Evolutionary conservation across 768 basidiomycete species (phyloP).

Genomic region (Mycena floridula): DNA sequence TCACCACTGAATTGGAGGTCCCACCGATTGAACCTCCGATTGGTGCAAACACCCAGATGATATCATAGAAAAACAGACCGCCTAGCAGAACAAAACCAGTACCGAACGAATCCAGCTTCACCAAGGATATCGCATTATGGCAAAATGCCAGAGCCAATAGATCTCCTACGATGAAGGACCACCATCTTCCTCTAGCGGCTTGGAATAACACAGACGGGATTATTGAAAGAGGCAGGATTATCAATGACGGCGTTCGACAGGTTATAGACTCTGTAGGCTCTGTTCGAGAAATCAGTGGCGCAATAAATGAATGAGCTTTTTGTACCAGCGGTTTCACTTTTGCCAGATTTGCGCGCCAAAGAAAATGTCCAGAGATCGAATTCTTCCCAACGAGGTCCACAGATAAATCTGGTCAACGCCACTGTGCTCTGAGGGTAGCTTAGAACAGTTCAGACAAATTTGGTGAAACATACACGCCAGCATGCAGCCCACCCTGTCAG

Average conservation of each 20-base stretch:
- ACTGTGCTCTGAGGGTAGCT: slow-evolving; percentile 36
- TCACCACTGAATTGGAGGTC: neutral
- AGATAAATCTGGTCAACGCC: slow-evolving; percentile 38
- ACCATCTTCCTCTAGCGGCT: slow-evolving; percentile 33
- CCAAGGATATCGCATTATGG: slow-evolving; percentile 69
- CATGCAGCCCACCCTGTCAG: too few relatives aligned
- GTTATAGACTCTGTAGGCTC: too few relatives aligned
- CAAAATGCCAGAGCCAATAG: slow-evolving; percentile 73
- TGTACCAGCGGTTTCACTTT: too few relatives aligned
- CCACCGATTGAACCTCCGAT: slow-evolving; percentile 56
- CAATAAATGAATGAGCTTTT: too few relatives aligned
- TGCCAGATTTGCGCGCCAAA: too few relatives aligned
- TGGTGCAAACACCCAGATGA: slow-evolving; percentile 93
- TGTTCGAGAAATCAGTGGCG: too few relatives aligned
- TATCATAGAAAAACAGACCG: slow-evolving; percentile 88
- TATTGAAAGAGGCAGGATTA: slow-evolving; percentile 52
- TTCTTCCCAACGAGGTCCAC: slow-evolving; percentile 55
- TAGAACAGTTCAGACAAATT: slow-evolving; percentile 5
- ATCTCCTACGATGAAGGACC: slow-evolving; percentile 73
- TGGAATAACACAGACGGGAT: slow-evolving; percentile 64
- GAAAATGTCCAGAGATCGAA: slow-evolving; percentile 42
- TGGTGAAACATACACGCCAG: slow-evolving; percentile 36
- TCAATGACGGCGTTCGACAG: slow-evolving; percentile 50
- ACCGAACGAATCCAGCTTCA: slow-evolving; percentile 84
- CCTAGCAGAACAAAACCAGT: slow-evolving; percentile 80